Evolutionary conservation across 2,329 filamentous ascomycete species (phyloP).

Genomic region (Metarhizium anisopliae): DNA sequence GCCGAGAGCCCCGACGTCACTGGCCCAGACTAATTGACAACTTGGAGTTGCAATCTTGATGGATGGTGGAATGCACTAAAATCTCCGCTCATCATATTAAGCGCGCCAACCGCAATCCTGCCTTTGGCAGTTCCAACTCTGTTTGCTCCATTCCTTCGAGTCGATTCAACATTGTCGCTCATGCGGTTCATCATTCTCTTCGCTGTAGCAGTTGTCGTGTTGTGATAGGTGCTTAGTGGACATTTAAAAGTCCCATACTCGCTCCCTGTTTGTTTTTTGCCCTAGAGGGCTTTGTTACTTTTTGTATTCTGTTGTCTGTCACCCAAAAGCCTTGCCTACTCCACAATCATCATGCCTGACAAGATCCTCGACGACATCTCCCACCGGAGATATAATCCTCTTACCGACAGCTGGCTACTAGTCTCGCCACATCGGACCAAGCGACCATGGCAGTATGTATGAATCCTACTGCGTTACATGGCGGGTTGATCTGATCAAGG

Average conservation of each 20-base stretch:
- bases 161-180: neutral
- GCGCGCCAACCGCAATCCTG: conserved; percentile 1
- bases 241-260: neutral
- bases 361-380: conserved; percentile 89
- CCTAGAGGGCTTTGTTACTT: neutral
- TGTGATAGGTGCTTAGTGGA: too few relatives aligned
- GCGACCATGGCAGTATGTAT: conserved; percentile 88
- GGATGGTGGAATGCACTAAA: too few relatives aligned
- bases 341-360: conserved; percentile 49
- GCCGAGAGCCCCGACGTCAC: too few relatives aligned
- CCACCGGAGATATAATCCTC: conserved; percentile 85
- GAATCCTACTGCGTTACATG: neutral
- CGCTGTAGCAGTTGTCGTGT: neutral
- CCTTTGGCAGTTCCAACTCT: neutral
- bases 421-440: conserved; percentile 96
- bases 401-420: conserved; percentile 83
- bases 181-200: neutral
- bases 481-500: neutral
- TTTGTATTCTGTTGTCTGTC: neutral
- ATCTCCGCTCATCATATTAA: neutral
- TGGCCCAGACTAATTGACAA: too few relatives aligned
- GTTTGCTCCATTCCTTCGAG: neutral
- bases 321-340: neutral
- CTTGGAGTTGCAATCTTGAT: too few relatives aligned
- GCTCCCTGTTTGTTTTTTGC: neutral